A percentile compares a stretch with the other conserved stretches of the same genome.
Conservation (phyloP, 1,284 basidiomycete genomes). For the Cryptococcus wingfieldii region DNA sequence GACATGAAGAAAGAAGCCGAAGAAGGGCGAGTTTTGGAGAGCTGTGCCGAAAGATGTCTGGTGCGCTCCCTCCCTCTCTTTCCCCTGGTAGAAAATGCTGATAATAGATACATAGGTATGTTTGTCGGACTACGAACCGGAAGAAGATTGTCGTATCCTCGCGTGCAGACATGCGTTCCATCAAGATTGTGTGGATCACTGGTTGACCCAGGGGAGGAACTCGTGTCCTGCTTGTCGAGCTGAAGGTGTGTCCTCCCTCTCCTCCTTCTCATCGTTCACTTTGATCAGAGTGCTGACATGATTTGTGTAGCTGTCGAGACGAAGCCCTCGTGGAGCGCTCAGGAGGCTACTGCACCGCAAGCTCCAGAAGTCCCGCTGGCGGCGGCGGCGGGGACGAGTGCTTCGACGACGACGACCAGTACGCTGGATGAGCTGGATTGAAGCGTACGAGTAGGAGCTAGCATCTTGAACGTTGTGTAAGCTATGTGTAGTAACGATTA, state of each 20-base stretch:
- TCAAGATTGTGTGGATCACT: constrained; percentile 73
- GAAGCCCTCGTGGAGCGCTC: no score
- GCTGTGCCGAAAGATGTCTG: constrained; percentile 60
- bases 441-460: no score
- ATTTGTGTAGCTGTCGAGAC: no score
- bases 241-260: constrained; percentile 33
- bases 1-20: constrained; percentile 57
- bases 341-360: no score
- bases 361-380: no score
- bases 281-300: no score
- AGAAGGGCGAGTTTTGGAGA: constrained; percentile 63
- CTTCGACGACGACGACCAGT: no score
- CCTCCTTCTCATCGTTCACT: not conserved
- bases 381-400: no score
- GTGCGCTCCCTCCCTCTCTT: constrained; percentile 51
- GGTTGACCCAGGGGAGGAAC: constrained; percentile 78
- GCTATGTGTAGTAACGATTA: no score
- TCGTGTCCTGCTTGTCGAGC: constrained; percentile 76
- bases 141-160: constrained; percentile 72
- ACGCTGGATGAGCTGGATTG: no score
- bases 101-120: constrained; percentile 58
- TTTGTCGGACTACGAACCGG: constrained; percentile 69
- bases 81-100: not conserved
- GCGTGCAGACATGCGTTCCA: constrained; percentile 81
- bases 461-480: no score